These are phyloP conservation scores for Claviceps fusiformis DNA, from an alignment of 2,329 filamentous ascomycete genomes.

Conservation along the genomic window DNA sequence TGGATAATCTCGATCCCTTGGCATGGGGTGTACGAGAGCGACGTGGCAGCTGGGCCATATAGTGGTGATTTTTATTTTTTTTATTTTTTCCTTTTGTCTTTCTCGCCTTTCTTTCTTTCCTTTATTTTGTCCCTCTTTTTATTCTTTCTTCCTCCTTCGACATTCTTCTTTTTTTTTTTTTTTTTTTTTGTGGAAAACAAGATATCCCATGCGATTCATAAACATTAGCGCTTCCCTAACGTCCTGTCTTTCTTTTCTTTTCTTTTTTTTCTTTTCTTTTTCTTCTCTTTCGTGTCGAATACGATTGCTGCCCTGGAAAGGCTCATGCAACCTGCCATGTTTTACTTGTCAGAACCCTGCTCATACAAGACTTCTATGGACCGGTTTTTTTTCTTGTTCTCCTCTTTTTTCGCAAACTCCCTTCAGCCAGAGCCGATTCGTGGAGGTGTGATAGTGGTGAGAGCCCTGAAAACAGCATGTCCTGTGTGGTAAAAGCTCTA, in stretches of 20 bases:
- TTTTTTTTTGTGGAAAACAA: not conserved
- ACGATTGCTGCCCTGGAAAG: not conserved
- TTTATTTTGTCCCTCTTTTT: not conserved
- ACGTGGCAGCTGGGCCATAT: constrained; percentile 62
- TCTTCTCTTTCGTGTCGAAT: not conserved
- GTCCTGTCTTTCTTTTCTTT: too few relatives aligned
- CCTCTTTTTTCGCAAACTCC: not conserved
- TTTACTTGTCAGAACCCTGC: not conserved
- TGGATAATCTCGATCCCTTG: constrained; percentile 44
- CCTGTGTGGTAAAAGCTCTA: not conserved
- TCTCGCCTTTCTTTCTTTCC: not conserved
- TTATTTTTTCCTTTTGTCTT: too few relatives aligned
- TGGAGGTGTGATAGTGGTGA: not conserved
- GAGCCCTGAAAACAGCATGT: too few relatives aligned
- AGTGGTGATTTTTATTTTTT: not conserved
- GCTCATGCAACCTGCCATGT: not conserved
- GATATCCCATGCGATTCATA: not conserved
- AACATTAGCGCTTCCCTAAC: not conserved
- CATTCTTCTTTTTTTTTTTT: not conserved
- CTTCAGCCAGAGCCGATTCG: not conserved
- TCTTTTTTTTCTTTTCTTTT: not conserved
- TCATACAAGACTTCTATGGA: not conserved
- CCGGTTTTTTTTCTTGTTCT: not conserved
- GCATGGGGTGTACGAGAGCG: constrained; percentile 56
- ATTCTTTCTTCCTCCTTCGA: not conserved